phyloP scores from a whole-genome alignment of 116 monocot species.

The Iris pallida region DNA sequence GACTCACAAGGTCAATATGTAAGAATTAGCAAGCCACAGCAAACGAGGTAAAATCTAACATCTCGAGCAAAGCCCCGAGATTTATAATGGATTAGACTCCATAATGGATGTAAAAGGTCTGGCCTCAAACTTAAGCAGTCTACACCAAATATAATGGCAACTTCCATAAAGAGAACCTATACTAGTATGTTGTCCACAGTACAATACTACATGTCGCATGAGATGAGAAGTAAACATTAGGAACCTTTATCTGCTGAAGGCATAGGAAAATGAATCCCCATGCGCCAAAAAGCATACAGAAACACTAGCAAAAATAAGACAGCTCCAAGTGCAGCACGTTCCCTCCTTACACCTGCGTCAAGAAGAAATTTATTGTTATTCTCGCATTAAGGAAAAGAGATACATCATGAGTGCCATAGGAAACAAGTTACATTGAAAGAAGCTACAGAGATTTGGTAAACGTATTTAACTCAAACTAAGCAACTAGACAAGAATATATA shows the following conservation, averaged over 20 bases:
- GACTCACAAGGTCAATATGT: constrained; percentile 1
- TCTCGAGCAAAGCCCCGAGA: no score
- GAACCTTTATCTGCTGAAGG: constrained; percentile 93
- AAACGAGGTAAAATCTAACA: background rate
- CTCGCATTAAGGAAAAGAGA: constrained; percentile 6
- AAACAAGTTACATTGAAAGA: no score
- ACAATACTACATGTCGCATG: no score
- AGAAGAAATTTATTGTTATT: constrained; percentile 12
- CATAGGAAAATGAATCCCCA: constrained; percentile 99
- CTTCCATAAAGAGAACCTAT: no score
- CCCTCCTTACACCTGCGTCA: constrained; percentile 65
- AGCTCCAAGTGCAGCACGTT: constrained; percentile 77
- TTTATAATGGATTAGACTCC: no score
- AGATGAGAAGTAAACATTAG: background rate
- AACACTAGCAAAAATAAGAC: constrained; percentile 73
- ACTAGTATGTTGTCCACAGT: no score
- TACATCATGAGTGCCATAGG: no score
- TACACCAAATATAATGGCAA: no score
- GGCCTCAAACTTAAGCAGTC: no score
- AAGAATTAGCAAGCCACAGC: background rate
- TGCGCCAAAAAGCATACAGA: constrained; percentile 94
- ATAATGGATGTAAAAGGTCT: no score
- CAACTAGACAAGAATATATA: no score
- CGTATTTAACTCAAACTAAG: background rate
- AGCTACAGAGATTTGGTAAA: no score